These are phyloP conservation scores for Kodamaea neixiangensis DNA, from an alignment of 805 yeast species.

Conservation along the genomic window DNA sequence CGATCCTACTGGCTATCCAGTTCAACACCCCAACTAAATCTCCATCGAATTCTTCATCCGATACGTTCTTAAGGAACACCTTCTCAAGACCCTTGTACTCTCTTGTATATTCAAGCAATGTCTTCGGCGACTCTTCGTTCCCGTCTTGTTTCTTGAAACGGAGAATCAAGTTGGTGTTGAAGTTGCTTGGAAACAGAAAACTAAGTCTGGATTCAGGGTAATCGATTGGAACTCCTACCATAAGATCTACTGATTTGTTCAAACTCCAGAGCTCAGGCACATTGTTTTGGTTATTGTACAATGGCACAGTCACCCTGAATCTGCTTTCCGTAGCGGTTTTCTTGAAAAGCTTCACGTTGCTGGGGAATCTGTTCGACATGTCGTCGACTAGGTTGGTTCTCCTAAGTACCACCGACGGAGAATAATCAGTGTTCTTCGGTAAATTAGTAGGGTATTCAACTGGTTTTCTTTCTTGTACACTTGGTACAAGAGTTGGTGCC, in stretches of 20 bases:
- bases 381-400: conserved; percentile 27
- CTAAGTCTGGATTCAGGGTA: conserved; percentile 31
- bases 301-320: conserved; percentile 36
- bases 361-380: conserved; percentile 29
- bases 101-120: conserved; percentile 18
- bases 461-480: background rate
- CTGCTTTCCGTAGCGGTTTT: conserved; percentile 22
- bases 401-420: background rate
- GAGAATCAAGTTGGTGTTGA: conserved; percentile 30
- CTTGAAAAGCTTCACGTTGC: conserved; percentile 16
- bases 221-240: conserved; percentile 33
- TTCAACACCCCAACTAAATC: conserved; percentile 31
- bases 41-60: conserved; percentile 15
- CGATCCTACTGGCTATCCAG: conserved; percentile 33
- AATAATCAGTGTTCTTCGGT: background rate
- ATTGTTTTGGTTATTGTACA: conserved; percentile 12
- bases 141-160: conserved; percentile 18
- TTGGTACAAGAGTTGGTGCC: background rate
- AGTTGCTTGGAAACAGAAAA: conserved; percentile 30
- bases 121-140: conserved; percentile 15
- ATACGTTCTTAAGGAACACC: conserved; percentile 27
- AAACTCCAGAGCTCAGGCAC: conserved; percentile 33
- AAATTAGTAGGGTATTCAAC: conserved; percentile 12
- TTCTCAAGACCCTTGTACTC: conserved; percentile 30
- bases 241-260: conserved; percentile 28